Evolutionary conservation across 2,329 filamentous ascomycete genomes (phyloP), one percentile per base, ranked within the genome.

Genomic region (Zopfia rhizophila): DNA sequence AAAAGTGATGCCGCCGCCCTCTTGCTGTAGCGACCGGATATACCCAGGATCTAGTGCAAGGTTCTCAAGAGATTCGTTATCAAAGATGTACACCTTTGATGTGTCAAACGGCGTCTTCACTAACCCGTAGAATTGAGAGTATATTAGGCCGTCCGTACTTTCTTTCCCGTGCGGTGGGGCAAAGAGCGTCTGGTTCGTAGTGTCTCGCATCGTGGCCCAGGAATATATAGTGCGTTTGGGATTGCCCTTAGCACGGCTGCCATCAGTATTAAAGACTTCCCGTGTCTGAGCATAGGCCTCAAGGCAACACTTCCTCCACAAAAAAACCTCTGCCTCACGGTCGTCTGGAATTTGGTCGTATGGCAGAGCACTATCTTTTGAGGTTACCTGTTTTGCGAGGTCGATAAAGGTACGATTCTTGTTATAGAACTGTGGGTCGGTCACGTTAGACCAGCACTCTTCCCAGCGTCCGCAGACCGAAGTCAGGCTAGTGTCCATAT

Each of bases 401-500:
- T 29, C 27, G n/a, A 29, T 16, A 12, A 13, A 29, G 27, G 27
- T 29, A 29, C 27, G 27, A 29, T 29, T 16, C 4, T 29, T 29
- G 27, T 16, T 29, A 12, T 29, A 29, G 27, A 29, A 29, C 27
- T 29, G 27, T 16, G 27, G 27, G 16, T 29, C 27, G 27, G 27
- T 16, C n/a, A 16, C 27, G n/a, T 29, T 16, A 13, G 27, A 13
- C 24, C 24, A 27, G 24, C 8, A 8, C 24, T 27, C 24, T n/a
- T 27, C 24, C 24, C 24, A 27, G 24, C 24, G 24, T n/a, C n/a
- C 8, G 24, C n/a, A 27, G 8, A n/a, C 24, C 8, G n/a, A 8
- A 27, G 8, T 27, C 24, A 27, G n/a, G 24, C n/a, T n/a, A 27
- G 8, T n/a, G n/a, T 8, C 24, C 24, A 27, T 27, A n/a, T 27